phyloP scores from a whole-genome alignment of 2,329 filamentous ascomycete genomes.

The Septoria linicola region DNA sequence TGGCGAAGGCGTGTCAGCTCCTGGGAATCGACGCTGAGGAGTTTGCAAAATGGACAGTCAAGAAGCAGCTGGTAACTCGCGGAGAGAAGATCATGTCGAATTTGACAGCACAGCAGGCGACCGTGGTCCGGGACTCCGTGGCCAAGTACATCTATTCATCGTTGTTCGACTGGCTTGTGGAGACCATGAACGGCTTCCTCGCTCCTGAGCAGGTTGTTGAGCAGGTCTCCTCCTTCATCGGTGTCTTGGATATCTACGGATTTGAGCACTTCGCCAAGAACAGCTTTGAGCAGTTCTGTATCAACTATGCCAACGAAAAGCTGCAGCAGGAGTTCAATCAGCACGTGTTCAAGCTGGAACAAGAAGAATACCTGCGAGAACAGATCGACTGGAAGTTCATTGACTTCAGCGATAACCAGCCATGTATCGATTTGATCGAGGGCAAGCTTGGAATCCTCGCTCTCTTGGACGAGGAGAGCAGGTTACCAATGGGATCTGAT shows the following conservation, averaged over 20 bases:
- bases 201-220: constrained; percentile 84
- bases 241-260: constrained; percentile 97
- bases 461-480: constrained; percentile 91
- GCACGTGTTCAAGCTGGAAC: constrained; percentile 98
- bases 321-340: constrained; percentile 99
- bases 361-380: constrained; percentile 94
- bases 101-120: constrained; percentile 85
- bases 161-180: constrained; percentile 98
- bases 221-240: constrained; percentile 86
- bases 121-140: constrained; percentile 93
- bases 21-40: constrained; percentile 82
- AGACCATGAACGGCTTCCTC: constrained; percentile 87
- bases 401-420: constrained; percentile 98
- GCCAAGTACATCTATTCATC: constrained; percentile 99
- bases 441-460: constrained; percentile 92
- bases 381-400: constrained; percentile 99
- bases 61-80: constrained; percentile 95
- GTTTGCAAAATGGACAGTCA: constrained; percentile 97
- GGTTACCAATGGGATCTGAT: constrained; percentile 94
- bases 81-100: constrained; percentile 98
- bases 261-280: constrained; percentile 99
- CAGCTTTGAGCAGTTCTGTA: constrained; percentile 99
- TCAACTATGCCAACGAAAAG: constrained; percentile 99
- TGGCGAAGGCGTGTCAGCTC: constrained; percentile 77
- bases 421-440: constrained; percentile 97